Evolutionary conservation across 139 green algal genomes (phyloP).

Genomic region (Chlorella sp.): DNA sequence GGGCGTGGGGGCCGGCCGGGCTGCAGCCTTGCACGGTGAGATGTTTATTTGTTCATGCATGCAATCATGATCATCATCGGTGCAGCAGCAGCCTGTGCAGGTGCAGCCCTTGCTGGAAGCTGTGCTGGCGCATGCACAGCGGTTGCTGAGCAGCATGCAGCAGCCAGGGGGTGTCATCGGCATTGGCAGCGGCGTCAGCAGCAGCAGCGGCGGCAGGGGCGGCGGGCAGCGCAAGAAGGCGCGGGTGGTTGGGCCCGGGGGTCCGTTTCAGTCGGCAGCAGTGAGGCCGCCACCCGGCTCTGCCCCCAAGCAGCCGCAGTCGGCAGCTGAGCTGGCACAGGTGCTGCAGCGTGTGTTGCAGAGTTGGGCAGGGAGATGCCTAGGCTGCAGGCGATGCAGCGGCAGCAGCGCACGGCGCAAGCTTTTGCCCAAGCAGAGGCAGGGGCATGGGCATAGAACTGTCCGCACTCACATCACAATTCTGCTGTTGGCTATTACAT

Average conservation of each 20-base stretch:
- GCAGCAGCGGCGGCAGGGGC: neutral
- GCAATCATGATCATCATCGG: no score
- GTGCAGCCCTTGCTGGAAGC: neutral
- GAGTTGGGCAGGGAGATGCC: neutral
- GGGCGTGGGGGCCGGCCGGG: no score
- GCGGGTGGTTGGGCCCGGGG: neutral
- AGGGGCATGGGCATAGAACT: neutral
- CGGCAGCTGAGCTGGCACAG: neutral
- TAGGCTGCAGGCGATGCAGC: neutral
- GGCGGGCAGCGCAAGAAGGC: neutral
- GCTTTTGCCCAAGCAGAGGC: constrained; percentile 8
- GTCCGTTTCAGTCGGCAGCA: constrained; percentile 12
- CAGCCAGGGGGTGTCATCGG: no score
- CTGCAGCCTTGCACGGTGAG: no score
- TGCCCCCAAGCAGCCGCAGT: neutral
- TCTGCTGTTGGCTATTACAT: no score
- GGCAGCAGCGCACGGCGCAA: neutral
- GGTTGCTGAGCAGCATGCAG: neutral
- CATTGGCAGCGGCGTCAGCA: neutral
- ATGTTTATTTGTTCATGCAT: no score
- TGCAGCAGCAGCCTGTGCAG: neutral
- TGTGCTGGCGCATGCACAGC: neutral
- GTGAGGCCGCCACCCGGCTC: neutral
- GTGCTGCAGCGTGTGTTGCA: neutral
- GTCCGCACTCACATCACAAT: no score